These are phyloP conservation scores for Polymyxa betae DNA, from an alignment of 208 protist genomes.

Conservation along the genomic window DNA sequence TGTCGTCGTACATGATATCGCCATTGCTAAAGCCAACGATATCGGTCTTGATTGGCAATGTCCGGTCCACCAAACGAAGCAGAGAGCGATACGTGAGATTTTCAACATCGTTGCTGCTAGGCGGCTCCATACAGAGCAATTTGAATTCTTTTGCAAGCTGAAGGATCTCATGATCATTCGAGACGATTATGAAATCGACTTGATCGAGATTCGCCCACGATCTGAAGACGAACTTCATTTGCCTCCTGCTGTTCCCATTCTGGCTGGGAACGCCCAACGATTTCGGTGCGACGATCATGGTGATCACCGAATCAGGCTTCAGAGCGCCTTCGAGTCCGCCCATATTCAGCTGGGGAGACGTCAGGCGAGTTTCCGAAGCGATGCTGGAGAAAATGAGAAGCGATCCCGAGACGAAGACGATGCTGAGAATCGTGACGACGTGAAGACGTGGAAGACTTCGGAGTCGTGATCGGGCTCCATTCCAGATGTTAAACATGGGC, in stretches of 20 bases:
- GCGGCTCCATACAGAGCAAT: background rate
- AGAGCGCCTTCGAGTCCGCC: background rate
- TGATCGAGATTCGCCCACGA: background rate
- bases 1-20: slow-evolving; percentile 25
- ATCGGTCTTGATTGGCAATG: background rate
- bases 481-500: too few species aligned
- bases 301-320: background rate
- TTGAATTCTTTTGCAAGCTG: background rate
- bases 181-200: slow-evolving; percentile 13
- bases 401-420: too few species aligned
- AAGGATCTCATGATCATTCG: background rate
- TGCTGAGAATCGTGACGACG: too few species aligned
- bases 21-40: slow-evolving; percentile 20
- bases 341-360: too few species aligned
- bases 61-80: background rate
- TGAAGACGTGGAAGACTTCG: too few species aligned
- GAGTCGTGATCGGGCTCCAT: too few species aligned
- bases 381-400: too few species aligned
- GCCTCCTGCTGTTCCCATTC: background rate
- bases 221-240: background rate
- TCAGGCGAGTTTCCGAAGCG: too few species aligned
- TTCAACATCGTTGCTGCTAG: background rate
- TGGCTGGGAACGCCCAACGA: background rate
- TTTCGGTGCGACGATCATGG: slow-evolving; percentile 40
- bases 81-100: background rate